phyloP scores from a whole-genome alignment of 306 rosid species.

The Malus fusca region DNA sequence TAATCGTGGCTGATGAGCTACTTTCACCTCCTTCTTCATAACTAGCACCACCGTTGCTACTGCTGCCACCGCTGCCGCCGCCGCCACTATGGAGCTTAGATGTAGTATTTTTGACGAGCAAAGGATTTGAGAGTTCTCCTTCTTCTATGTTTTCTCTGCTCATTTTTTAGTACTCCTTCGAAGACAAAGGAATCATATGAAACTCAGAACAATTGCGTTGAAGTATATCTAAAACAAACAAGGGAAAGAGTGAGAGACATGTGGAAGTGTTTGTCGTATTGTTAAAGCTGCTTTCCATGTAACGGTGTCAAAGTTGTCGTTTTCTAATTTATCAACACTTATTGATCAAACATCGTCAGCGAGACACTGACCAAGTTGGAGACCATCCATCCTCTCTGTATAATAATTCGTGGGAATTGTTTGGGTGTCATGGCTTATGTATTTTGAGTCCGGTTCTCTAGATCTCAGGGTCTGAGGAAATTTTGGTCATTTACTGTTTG shows the following conservation, averaged over 20 bases:
- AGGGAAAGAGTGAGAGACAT: not conserved
- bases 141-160: conserved; percentile 6
- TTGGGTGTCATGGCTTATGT: too few species aligned
- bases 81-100: not conserved
- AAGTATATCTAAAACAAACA: not conserved
- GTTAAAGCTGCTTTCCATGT: not conserved
- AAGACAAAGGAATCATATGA: not conserved
- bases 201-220: not conserved
- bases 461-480: too few species aligned
- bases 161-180: not conserved
- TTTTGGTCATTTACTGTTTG: too few species aligned
- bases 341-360: not conserved
- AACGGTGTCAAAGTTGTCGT: not conserved
- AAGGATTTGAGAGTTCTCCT: conserved; percentile 31
- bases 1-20: conserved; percentile 31
- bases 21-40: not conserved
- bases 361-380: not conserved
- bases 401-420: too few species aligned
- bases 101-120: conserved; percentile 5
- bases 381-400: not conserved
- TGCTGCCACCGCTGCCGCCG: not conserved
- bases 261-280: not conserved
- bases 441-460: too few species aligned
- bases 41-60: not conserved
- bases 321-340: not conserved